A percentile compares a stretch with the other conserved stretches of the same genome.
phyloP scores from a whole-genome alignment of 257 asterid genomes.

The Cordia subcordata region DNA sequence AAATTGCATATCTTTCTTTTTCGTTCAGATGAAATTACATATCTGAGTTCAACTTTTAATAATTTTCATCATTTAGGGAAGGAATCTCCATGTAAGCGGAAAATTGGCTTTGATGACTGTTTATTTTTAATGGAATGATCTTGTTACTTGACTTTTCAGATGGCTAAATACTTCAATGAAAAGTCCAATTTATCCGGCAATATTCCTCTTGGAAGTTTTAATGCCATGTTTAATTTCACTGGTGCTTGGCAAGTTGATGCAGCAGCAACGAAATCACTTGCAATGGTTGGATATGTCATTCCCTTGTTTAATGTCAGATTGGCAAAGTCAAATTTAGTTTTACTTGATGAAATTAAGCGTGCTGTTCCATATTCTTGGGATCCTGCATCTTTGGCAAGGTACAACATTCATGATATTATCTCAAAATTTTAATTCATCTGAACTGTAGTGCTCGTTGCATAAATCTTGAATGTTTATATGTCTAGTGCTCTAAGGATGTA shows the following conservation, averaged over 20 bases:
- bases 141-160: constrained; percentile 45
- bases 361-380: constrained; percentile 98
- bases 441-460: too few relatives aligned
- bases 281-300: constrained; percentile 75
- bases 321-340: constrained; percentile 40
- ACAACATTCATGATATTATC: constrained; percentile 12
- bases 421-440: neutral
- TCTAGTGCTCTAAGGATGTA: too few relatives aligned
- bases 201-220: constrained; percentile 91
- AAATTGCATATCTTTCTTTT: too few relatives aligned
- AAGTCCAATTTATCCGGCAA: constrained; percentile 59
- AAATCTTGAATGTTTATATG: too few relatives aligned
- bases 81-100: neutral
- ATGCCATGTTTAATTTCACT: constrained; percentile 96
- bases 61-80: neutral
- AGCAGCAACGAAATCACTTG: constrained; percentile 85
- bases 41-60: neutral
- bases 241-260: constrained; percentile 94
- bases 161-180: constrained; percentile 83
- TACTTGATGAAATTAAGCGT: constrained; percentile 67
- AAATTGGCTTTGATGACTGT: neutral
- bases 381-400: constrained; percentile 95
- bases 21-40: too few relatives aligned
- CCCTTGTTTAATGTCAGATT: constrained; percentile 57
- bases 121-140: constrained; percentile 9